phyloP scores from a whole-genome alignment of 208 protist species.

The Acanthamoeba healyi region DNA sequence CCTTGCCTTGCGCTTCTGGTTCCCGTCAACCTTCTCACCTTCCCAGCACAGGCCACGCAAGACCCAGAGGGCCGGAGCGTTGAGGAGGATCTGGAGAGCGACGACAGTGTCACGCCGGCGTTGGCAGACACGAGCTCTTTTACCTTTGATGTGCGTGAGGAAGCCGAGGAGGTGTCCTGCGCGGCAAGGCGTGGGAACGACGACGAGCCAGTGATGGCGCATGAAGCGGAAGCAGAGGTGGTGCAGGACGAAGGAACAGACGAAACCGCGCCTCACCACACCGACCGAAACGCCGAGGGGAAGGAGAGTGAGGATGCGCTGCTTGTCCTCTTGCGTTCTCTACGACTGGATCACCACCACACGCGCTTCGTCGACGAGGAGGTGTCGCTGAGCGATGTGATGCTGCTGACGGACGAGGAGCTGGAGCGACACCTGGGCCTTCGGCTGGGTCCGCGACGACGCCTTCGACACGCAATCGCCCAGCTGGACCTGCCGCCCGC shows the following conservation, averaged over 20 bases:
- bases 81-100: no score
- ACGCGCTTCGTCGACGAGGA: constrained; percentile 32
- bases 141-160: no score
- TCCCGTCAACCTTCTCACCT: background rate
- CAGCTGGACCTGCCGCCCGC: constrained; percentile 21
- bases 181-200: background rate
- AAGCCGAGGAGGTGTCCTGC: background rate
- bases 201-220: background rate
- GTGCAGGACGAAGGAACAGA: background rate
- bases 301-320: background rate
- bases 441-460: constrained; percentile 3
- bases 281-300: background rate
- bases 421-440: constrained; percentile 20
- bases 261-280: background rate
- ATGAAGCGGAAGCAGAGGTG: background rate
- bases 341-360: constrained; percentile 14
- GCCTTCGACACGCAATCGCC: background rate
- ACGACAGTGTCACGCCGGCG: no score
- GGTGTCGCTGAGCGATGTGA: constrained; percentile 28
- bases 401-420: constrained; percentile 44
- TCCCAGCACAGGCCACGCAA: background rate
- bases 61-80: background rate
- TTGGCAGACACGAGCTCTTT: no score
- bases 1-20: background rate
- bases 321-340: background rate